Base-by-base conservation (phyloP, 768 basidiomycete species). In the Tylopilus cervinicoccineus region DNA sequence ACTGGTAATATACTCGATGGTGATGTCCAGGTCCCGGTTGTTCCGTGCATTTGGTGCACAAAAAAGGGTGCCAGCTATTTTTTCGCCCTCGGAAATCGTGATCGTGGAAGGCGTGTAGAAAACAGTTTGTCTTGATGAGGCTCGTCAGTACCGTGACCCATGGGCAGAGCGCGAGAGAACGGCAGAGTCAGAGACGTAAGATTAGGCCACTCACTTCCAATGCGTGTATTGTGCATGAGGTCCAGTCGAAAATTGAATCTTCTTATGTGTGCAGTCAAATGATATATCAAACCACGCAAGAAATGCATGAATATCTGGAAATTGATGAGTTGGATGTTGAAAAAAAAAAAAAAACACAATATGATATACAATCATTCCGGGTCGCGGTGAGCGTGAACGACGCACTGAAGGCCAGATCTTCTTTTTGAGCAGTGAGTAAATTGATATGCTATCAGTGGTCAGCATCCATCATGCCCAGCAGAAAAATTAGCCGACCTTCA, bases 281-380 rank as follows among this genome's bases (percentile, higher is more conserved):
- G 84, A 78, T 63, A 95, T 87, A 67, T 99, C 96, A 71, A 99
- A 99, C 96, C 96, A 99, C 28, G 93, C 93, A 42, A 99, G 83
- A 83, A 97, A 96, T 20, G 96, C 96, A 64, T 99, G 96, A 23
- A 93, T 77, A 65, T 94, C 94, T 98, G 48, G 31, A 37, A 40
- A 34, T 53, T 38, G 47, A 23, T 3, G 29, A 9, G 34, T 54
- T n/a, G 53, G 27, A 43, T 17, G 6, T n/a, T n/a, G n/a, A n/a
- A 28, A 11, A 31, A 24, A 28, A 44, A 39, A 44, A 14, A 23
- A 16, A 19, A 32, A 34, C 26, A 19, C 32, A 22, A 36, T 22
- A 36, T 9, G n/a, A 73, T 85, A 52, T 56, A 96, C 94, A 97
- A 64, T 99, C 96, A 62, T 90, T 86, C 47, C 96, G 80, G 40